phyloP scores from a whole-genome alignment of 1,284 basidiomycete genomes.

The Sporisorium iseilematis-ciliati region DNA sequence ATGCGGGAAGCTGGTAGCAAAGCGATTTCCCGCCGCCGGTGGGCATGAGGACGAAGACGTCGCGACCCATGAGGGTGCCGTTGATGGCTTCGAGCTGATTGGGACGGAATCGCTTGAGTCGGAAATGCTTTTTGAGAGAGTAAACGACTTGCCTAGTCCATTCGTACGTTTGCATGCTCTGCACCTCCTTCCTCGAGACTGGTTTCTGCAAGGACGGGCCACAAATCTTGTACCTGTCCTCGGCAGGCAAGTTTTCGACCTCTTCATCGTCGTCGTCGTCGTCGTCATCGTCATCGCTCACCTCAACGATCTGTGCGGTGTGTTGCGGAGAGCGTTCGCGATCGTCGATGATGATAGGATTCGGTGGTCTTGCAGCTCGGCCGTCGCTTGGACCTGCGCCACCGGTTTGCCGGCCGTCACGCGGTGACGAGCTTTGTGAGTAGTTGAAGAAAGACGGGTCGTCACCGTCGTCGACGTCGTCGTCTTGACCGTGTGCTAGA shows the following conservation, averaged over 20 bases:
- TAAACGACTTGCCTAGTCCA: conserved; percentile 76
- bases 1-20: conserved; percentile 80
- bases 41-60: conserved; percentile 96
- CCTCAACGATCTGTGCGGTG: neutral
- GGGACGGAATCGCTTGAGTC: conserved; percentile 78
- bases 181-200: conserved; percentile 3
- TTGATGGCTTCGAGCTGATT: conserved; percentile 91
- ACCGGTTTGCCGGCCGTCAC: too few species aligned
- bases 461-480: neutral
- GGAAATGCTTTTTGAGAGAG: conserved; percentile 78
- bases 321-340: neutral
- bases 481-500: neutral
- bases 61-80: conserved; percentile 81
- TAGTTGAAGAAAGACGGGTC: neutral
- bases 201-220: conserved; percentile 40
- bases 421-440: too few species aligned
- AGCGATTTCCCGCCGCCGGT: conserved; percentile 91
- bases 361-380: too few species aligned
- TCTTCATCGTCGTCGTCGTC: conserved; percentile 18
- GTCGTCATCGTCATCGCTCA: conserved; percentile 14
- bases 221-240: conserved; percentile 24
- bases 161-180: conserved; percentile 58
- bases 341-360: neutral
- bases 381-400: too few species aligned
- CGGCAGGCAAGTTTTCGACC: conserved; percentile 26